Evolutionary conservation across 2,329 filamentous ascomycete genomes (phyloP), one percentile per base, ranked within the genome.

Genomic region (Nigrograna mackinnonii): DNA sequence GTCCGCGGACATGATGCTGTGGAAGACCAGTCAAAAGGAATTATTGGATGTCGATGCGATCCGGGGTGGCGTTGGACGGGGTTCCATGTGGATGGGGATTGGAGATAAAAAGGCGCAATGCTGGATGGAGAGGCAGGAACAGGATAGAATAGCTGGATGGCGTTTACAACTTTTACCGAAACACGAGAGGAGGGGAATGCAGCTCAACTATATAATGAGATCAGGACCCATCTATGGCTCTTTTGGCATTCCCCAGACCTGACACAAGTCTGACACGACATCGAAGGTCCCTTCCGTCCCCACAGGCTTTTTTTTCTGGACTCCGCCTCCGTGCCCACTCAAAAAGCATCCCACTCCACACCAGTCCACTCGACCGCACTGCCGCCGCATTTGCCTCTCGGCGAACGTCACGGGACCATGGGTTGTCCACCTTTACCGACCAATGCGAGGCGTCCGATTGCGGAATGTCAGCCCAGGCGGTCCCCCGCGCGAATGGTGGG

Each of bases 131-230:
- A 37, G 34, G 40, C 34, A 43, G 17, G 35, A 35, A 37, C 22
- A 43, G 40, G 40, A 43, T 37, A 37, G 24, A 37, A n/a, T 16
- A 20, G 28, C 35, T 28, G 35, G 11, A 36, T 20, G 17, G 18
- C 22, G 34, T 36, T 12, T 39, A 44, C 41, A 44, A 44, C 37
- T 45, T 33, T 45, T 45, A 28, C 43, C 43, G 43, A 37, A 22
- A 22, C 36, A 32, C 40, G 34, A 43, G 20, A n/a, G 24, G 20
- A 9, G 19, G 21, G 11, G 34, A 9, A 22, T 33, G 9, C 18
- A 38, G 22, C 21, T 28, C 34, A 17, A 16, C 17, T 17, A 36
- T 36, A 17, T 7, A 16, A 33, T 39, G 26, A n/a, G n/a, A n/a
- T n/a, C n/a, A n/a, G n/a, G n/a, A n/a, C n/a, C n/a, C n/a, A n/a